phyloP scores from a whole-genome alignment of 1,284 basidiomycete species.

The Phellinidium pouzarii region DNA sequence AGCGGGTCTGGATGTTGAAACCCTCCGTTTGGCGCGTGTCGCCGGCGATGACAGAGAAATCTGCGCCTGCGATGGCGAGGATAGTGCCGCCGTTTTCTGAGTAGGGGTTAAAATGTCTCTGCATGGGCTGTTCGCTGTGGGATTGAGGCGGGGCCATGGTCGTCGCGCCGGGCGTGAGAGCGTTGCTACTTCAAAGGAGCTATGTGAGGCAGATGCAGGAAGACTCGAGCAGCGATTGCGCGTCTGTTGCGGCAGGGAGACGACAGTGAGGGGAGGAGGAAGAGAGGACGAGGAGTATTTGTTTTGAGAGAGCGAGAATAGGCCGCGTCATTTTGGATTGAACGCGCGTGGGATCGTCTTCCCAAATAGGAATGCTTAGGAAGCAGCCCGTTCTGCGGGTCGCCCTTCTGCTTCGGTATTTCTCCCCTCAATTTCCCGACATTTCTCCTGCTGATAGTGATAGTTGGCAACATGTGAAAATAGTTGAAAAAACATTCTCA shows the following conservation, averaged over 20 bases:
- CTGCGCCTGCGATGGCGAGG: constrained; percentile 86
- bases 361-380: background rate
- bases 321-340: constrained; percentile 12
- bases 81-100: constrained; percentile 90
- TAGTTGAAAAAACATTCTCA: background rate
- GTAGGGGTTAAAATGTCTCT: constrained; percentile 80
- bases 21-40: constrained; percentile 94
- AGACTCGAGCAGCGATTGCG: background rate
- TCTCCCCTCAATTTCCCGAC: constrained; percentile 7
- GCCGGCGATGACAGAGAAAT: constrained; percentile 89
- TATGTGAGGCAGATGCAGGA: too few relatives aligned
- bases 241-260: background rate
- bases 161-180: constrained; percentile 14
- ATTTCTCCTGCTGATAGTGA: background rate
- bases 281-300: background rate
- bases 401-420: background rate
- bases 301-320: constrained; percentile 11
- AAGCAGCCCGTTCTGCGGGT: background rate
- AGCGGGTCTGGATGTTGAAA: constrained; percentile 91
- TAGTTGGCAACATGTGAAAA: background rate
- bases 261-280: constrained; percentile 1
- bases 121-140: constrained; percentile 20
- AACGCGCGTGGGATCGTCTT: constrained; percentile 2
- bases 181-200: too few relatives aligned
- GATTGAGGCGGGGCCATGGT: background rate